Conservation (phyloP, 306 rosid genomes). For the Senna siamea region DNA sequence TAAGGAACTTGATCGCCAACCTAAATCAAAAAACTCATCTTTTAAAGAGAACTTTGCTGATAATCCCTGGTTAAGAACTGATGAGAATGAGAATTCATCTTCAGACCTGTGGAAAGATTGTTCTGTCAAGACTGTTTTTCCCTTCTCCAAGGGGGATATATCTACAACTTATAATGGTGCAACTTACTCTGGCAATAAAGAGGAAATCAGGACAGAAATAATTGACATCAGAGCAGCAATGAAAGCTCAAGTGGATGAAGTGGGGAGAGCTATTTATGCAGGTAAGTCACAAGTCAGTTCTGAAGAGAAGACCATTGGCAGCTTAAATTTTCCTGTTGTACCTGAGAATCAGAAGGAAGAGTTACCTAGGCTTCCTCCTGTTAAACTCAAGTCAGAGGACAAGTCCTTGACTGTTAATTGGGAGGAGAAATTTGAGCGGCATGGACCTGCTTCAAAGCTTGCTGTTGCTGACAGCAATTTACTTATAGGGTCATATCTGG, state of each 20-base stretch:
- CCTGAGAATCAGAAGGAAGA: slow-evolving; percentile 75
- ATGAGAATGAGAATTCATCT: slow-evolving; percentile 51
- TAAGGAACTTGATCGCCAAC: slow-evolving; percentile 53
- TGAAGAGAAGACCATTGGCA: slow-evolving; percentile 53
- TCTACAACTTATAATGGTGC: slow-evolving; percentile 48
- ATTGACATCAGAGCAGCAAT: slow-evolving; percentile 56
- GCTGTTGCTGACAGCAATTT: slow-evolving; percentile 49
- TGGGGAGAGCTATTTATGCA: slow-evolving; percentile 62
- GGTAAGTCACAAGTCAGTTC: slow-evolving; percentile 55
- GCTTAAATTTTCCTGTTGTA: slow-evolving; percentile 55
- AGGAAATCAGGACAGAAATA: slow-evolving; percentile 54
- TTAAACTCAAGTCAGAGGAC: slow-evolving; percentile 77
- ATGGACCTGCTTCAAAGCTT: slow-evolving; percentile 53
- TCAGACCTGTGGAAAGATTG: slow-evolving; percentile 66
- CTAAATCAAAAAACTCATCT: slow-evolving; percentile 44
- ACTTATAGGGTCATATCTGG: slow-evolving; percentile 68
- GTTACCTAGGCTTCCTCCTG: slow-evolving; percentile 85
- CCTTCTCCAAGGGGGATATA: slow-evolving; percentile 58
- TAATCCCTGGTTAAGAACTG: slow-evolving; percentile 61
- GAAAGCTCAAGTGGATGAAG: slow-evolving; percentile 76
- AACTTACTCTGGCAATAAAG: slow-evolving; percentile 52
- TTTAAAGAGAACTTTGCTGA: slow-evolving; percentile 54
- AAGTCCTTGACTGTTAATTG: slow-evolving; percentile 58
- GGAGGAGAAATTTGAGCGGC: slow-evolving; percentile 76
- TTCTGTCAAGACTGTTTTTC: slow-evolving; percentile 69